These are phyloP conservation scores for Teratosphaeria zuluensis DNA, from an alignment of 2,329 filamentous ascomycete genomes.

Conservation along the genomic window DNA sequence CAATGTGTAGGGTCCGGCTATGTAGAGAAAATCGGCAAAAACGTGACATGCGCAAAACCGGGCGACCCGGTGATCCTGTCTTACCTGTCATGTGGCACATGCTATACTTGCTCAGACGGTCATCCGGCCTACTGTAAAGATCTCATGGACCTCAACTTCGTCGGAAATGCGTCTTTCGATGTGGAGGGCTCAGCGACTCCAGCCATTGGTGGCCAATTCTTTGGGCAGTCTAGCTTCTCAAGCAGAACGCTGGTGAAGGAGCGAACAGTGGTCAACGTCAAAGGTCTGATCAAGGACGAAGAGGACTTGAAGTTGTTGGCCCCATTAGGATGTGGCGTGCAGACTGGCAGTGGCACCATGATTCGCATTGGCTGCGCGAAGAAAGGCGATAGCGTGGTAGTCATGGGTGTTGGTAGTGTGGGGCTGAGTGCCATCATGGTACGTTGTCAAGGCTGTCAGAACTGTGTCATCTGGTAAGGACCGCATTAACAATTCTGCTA, in stretches of 20 bases:
- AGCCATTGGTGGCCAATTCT: conserved; percentile 15
- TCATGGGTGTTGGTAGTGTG: conserved; percentile 17
- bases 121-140: not conserved
- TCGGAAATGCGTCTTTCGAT: not conserved
- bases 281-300: conserved; percentile 12
- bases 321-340: conserved; percentile 18
- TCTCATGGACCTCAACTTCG: not conserved
- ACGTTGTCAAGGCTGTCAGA: not conserved
- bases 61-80: conserved; percentile 18
- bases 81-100: conserved; percentile 10
- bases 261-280: conserved; percentile 13
- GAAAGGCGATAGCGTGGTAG: conserved; percentile 12
- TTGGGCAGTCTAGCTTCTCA: conserved; percentile 18
- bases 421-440: conserved; percentile 30
- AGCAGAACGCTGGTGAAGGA: conserved; percentile 16
- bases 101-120: not conserved
- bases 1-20: not conserved
- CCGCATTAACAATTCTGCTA: not conserved
- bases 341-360: conserved; percentile 19
- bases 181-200: not conserved
- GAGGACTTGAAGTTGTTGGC: conserved; percentile 16
- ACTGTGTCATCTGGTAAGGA: not conserved
- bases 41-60: not conserved
- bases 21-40: not conserved
- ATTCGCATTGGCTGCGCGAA: conserved; percentile 15